Evolutionary conservation across 2,329 filamentous ascomycete genomes (phyloP).

Genomic region (Pseudocercospora pini-densiflorae): DNA sequence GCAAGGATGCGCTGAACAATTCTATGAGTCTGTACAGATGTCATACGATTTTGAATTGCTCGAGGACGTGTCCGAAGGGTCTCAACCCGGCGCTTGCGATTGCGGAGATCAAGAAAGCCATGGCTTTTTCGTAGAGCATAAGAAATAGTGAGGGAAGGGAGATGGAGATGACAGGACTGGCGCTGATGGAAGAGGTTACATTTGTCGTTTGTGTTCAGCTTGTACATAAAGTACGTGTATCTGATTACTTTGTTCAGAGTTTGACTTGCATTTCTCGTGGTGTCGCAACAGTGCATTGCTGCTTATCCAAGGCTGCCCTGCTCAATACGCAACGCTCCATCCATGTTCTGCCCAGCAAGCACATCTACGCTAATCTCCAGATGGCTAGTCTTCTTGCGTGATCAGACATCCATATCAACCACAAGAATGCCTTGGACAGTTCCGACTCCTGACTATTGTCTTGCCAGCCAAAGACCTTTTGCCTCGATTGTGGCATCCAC

Average conservation of each 20-base stretch:
- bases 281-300: neutral
- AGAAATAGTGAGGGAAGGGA: neutral
- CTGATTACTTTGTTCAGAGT: neutral
- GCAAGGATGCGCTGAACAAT: constrained; percentile 93
- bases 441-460: neutral
- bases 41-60: constrained; percentile 98
- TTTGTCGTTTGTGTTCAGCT: neutral
- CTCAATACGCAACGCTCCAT: no score
- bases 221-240: constrained; percentile 11
- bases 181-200: neutral
- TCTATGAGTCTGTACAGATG: constrained; percentile 99
- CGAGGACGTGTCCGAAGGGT: constrained; percentile 93
- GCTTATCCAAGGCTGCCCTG: no score
- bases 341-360: neutral
- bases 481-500: no score
- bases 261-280: neutral
- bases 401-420: neutral
- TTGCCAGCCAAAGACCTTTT: no score
- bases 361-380: neutral
- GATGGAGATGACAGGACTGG: neutral
- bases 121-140: constrained; percentile 61
- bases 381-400: neutral
- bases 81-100: constrained; percentile 95
- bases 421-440: neutral
- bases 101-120: constrained; percentile 97